A percentile compares a stretch with the other conserved stretches of the same genome.
Conservation (phyloP, 2,329 filamentous ascomycete species). For the Claviceps maximensis region DNA sequence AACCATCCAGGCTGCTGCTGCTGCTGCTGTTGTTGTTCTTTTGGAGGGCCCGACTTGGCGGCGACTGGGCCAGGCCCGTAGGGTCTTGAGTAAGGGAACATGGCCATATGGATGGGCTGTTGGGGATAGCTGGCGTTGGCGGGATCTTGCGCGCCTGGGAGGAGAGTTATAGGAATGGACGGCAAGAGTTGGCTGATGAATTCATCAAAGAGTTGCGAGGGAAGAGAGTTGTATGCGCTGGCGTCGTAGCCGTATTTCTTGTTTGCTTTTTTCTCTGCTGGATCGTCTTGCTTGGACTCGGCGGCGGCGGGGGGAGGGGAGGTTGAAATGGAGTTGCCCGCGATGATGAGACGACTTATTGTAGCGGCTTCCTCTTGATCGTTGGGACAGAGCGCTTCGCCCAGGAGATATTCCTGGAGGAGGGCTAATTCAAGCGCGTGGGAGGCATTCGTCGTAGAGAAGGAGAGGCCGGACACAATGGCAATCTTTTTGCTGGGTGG, state of each 20-base stretch:
- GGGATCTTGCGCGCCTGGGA: conserved; percentile 75
- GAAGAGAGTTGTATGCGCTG: conserved; percentile 72
- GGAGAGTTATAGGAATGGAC: conserved; percentile 73
- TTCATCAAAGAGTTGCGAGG: conserved; percentile 69
- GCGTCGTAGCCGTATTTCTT: conserved; percentile 96
- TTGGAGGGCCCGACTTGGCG: neutral
- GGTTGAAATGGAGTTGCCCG: conserved; percentile 81
- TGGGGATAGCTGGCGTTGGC: conserved; percentile 85
- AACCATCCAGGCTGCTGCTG: conserved; percentile 54
- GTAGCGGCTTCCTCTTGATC: conserved; percentile 47
- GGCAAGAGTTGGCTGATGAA: conserved; percentile 74
- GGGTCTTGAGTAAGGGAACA: conserved; percentile 65
- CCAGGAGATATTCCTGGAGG: conserved; percentile 75
- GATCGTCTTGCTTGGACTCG: conserved; percentile 25
- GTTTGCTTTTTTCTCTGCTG: conserved; percentile 30
- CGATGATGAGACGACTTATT: conserved; percentile 79
- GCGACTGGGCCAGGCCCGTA: conserved; percentile 42
- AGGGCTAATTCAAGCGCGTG: conserved; percentile 66
- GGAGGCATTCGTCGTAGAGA: conserved; percentile 59
- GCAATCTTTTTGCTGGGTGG: conserved; percentile 50
- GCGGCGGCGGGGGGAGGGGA: conserved; percentile 40
- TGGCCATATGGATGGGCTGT: conserved; percentile 81
- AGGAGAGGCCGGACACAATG: conserved; percentile 75
- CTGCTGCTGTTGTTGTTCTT: neutral
- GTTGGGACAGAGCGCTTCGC: conserved; percentile 54